Base-by-base conservation (phyloP, 257 asterid genomes). In the Cordia subcordata region DNA sequence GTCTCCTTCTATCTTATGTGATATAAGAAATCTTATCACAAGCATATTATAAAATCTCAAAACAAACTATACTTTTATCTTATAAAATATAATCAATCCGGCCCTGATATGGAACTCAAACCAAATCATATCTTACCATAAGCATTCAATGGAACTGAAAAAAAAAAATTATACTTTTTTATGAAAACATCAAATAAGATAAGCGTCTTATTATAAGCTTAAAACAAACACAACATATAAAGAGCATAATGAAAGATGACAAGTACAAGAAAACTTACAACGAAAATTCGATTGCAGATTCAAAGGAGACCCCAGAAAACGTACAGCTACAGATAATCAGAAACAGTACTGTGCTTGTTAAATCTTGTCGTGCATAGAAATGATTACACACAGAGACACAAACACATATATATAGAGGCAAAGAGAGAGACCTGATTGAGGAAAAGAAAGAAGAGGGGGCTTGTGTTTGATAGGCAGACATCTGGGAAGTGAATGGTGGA, bases 381-480 rank as follows among this genome's bases (percentile, higher is more conserved):
- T 50, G 38, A 60, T 47, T n/a, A n/a, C n/a, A n/a, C n/a, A n/a
- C n/a, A n/a, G n/a, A 11, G 23, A 54, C 45, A 19, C 35, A 22
- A 4, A 0, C 13, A 11, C 13, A 19, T 15, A 40, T 53, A 18
- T 27, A 27, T 27, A 27, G n/a, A n/a, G 3, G 35, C 35, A 42
- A 3, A 14, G 47, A 68, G 17, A 57, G 55, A 50, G 57, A 78
- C 87, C 83, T 67, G 80, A 60, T 22, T 70, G 53, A 56, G 71
- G 74, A 44, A 72, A 66, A 53, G 55, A 33, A 63, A 59, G 38
- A n/a, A 67, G 49, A 75, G 65, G 65, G 56, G 58, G 58, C 22
- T 50, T 50, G 42, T 59, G 59, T 18, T 63, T 53, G 49, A 38
- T 35, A 23, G 55, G 27, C 23, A 54, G 57, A 38, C 54, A 60